Percentiles rank a stretch among this genome's conserved stretches.
phyloP scores from a whole-genome alignment of 306 rosid species.

The Trifolium subterraneum region DNA sequence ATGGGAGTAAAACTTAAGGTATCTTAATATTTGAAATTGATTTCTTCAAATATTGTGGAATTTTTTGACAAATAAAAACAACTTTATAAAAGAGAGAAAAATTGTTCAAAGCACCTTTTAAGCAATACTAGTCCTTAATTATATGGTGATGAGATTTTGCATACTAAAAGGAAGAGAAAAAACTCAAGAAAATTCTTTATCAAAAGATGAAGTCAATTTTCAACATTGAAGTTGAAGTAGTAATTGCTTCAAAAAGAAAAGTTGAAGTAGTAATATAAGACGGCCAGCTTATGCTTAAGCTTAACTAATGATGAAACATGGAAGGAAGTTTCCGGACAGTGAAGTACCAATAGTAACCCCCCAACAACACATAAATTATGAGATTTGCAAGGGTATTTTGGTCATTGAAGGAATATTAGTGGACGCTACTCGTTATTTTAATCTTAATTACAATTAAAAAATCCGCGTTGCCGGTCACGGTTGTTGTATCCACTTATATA shows the following conservation, averaged over 20 bases:
- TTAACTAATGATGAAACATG: conserved; percentile 33
- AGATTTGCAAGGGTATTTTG: conserved; percentile 19
- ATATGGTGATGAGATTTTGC: neutral
- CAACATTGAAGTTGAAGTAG: neutral
- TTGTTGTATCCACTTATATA: neutral
- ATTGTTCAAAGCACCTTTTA: neutral
- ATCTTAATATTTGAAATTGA: too few species aligned
- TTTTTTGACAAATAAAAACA: neutral
- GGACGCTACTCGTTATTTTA: neutral
- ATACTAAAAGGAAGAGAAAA: neutral
- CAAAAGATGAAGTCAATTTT: neutral
- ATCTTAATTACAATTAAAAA: neutral
- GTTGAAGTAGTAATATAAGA: neutral
- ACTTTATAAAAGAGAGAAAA: neutral
- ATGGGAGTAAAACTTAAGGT: too few species aligned
- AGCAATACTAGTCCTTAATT: too few species aligned
- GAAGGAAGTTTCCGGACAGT: conserved; percentile 26
- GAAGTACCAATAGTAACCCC: conserved; percentile 35
- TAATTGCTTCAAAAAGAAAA: too few species aligned
- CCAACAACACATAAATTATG: neutral
- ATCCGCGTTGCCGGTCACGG: conserved; percentile 24
- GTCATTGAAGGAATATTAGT: neutral
- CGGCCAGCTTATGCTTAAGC: conserved; percentile 19
- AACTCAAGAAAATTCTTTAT: neutral
- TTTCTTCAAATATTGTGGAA: neutral